Conservation (phyloP, 2,329 filamentous ascomycete genomes). For the Cercospora nicotianae region DNA sequence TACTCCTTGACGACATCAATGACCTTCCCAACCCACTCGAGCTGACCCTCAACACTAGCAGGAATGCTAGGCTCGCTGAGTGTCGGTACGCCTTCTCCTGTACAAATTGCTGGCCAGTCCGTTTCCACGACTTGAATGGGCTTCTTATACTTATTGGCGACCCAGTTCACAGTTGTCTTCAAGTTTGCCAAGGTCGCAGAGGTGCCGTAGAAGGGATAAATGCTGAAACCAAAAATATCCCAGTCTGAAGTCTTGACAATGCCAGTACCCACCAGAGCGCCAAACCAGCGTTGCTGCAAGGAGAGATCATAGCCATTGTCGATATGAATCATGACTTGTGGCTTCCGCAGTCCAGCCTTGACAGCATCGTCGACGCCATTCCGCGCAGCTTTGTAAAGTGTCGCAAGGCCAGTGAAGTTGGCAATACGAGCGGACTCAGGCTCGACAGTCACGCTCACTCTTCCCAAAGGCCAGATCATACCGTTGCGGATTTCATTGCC, state of each 20-base stretch:
- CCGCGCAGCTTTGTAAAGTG: constrained; percentile 35
- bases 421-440: constrained; percentile 36
- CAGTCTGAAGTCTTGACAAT: constrained; percentile 34
- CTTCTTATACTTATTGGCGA: constrained; percentile 37
- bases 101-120: constrained; percentile 37
- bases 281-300: constrained; percentile 37
- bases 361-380: constrained; percentile 39
- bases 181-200: constrained; percentile 36
- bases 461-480: constrained; percentile 42
- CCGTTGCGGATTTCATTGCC: constrained; percentile 45
- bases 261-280: constrained; percentile 33
- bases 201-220: constrained; percentile 40
- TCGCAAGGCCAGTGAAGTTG: constrained; percentile 40
- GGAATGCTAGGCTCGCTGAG: constrained; percentile 38
- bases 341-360: constrained; percentile 33
- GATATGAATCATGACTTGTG: constrained; percentile 41
- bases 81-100: constrained; percentile 27
- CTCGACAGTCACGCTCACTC: constrained; percentile 40
- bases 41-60: constrained; percentile 31
- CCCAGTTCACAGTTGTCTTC: constrained; percentile 28
- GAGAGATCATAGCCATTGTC: constrained; percentile 39
- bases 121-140: constrained; percentile 39
- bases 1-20: constrained; percentile 32
- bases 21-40: constrained; percentile 35
- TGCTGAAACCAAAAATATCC: constrained; percentile 35